phyloP scores from a whole-genome alignment of 805 yeast genomes.

The Saturnispora sanitii region DNA sequence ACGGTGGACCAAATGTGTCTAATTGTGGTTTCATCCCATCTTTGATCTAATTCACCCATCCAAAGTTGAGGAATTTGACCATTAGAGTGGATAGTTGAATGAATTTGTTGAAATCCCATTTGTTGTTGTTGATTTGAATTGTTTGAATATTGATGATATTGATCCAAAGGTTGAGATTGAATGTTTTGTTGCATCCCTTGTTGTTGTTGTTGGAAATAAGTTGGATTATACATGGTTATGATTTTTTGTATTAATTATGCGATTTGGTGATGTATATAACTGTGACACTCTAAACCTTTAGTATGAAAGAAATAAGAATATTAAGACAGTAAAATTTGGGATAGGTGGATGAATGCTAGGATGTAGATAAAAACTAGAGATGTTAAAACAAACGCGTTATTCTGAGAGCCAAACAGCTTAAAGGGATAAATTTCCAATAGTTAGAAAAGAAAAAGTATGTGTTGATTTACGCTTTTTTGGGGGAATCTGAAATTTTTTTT shows the following conservation, averaged over 20 bases:
- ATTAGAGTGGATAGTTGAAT: conserved; percentile 5
- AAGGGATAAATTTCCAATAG: not conserved
- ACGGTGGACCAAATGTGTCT: conserved; percentile 53
- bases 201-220: conserved; percentile 4
- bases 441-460: not conserved
- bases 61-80: conserved; percentile 40
- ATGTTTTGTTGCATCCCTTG: not conserved
- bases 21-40: conserved; percentile 68
- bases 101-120: not conserved
- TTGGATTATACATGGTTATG: conserved; percentile 5
- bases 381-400: too few relatives aligned
- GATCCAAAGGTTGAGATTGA: conserved; percentile 2
- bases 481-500: not conserved
- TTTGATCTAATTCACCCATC: conserved; percentile 89
- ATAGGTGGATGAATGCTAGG: too few relatives aligned
- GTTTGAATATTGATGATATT: conserved; percentile 1
- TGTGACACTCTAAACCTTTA: too few relatives aligned
- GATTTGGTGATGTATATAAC: not conserved
- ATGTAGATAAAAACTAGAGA: too few relatives aligned
- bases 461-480: not conserved
- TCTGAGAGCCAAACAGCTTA: too few relatives aligned
- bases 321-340: too few relatives aligned
- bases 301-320: too few relatives aligned
- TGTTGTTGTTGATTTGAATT: conserved; percentile 1
- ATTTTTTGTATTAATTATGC: not conserved